A percentile compares a stretch with the other conserved stretches of the same genome.
Conservation (phyloP, 345 rosid species). For the Hibiscus tridactylites region DNA sequence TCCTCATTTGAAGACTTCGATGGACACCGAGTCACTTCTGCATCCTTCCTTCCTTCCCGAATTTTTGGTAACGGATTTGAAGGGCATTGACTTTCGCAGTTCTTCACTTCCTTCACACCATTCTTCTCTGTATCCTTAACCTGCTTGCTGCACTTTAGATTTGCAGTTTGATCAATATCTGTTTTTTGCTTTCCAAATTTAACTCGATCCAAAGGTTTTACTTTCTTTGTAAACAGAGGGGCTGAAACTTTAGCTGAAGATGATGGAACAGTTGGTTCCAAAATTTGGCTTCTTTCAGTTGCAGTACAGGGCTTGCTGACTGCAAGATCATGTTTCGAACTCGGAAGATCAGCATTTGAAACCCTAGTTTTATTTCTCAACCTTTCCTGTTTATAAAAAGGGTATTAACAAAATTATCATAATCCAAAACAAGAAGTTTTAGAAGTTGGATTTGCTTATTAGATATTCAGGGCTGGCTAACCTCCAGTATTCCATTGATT, state of each 20-base stretch:
- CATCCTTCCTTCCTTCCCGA: constrained; percentile 12
- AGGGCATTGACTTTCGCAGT: constrained; percentile 12
- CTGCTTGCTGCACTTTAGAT: constrained; percentile 14
- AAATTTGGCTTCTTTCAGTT: constrained; percentile 24
- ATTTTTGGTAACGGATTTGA: constrained; percentile 23
- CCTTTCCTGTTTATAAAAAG: constrained; percentile 50
- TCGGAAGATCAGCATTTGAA: constrained; percentile 10
- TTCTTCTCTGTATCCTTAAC: not conserved
- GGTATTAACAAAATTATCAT: not conserved
- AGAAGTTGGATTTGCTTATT: not conserved
- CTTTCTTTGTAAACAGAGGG: constrained; percentile 39
- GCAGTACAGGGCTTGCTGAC: constrained; percentile 19
- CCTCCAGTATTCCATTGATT: constrained; percentile 78
- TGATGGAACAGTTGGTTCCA: constrained; percentile 20
- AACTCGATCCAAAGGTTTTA: constrained; percentile 24
- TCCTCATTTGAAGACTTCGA: constrained; percentile 18
- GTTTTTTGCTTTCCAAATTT: constrained; percentile 28
- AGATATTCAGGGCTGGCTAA: constrained; percentile 12
- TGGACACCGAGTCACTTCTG: constrained; percentile 19
- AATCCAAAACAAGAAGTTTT: not conserved
- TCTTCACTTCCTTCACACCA: constrained; percentile 4
- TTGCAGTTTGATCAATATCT: constrained; percentile 12
- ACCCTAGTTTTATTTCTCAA: constrained; percentile 43
- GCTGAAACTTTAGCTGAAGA: constrained; percentile 33
- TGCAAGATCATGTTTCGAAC: constrained; percentile 17